Evolutionary conservation across 2,329 filamentous ascomycete species (phyloP).

Genomic region (Trichoderma lentiforme): DNA sequence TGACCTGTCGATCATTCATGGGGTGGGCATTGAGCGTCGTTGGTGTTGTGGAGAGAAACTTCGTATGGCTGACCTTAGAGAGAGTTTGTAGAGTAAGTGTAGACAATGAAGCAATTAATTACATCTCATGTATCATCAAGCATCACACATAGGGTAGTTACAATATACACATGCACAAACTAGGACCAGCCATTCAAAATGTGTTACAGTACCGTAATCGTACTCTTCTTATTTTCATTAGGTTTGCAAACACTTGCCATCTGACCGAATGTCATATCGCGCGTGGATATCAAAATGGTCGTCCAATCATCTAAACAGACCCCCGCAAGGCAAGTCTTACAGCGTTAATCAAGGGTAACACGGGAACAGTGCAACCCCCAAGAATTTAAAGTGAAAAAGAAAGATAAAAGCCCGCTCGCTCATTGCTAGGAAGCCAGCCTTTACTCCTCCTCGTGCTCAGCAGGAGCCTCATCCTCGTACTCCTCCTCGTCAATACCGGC

Average conservation of each 20-base stretch:
- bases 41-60: not conserved
- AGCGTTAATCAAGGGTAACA: conserved; percentile 9
- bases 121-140: not conserved
- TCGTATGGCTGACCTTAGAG: not conserved
- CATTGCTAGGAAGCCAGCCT: not conserved
- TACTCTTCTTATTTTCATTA: conserved; percentile 30
- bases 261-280: conserved; percentile 25
- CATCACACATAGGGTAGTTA: too few relatives aligned
- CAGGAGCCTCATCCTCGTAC: conserved; percentile 79
- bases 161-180: not conserved
- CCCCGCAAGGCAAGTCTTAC: conserved; percentile 24
- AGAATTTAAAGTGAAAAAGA: conserved; percentile 6
- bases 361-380: conserved; percentile 6
- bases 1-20: not conserved
- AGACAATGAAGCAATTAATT: not conserved
- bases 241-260: conserved; percentile 31
- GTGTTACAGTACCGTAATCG: conserved; percentile 27
- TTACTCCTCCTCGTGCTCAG: conserved; percentile 19
- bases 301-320: conserved; percentile 31
- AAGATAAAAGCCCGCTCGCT: not conserved
- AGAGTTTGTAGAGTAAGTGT: not conserved
- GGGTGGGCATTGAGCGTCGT: not conserved
- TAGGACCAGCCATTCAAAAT: not conserved
- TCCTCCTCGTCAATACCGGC: conserved; percentile 95
- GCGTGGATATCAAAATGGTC: conserved; percentile 41